Base-by-base conservation (phyloP, 495 filamentous ascomycete genomes). In the Bacidia rubella region DNA sequence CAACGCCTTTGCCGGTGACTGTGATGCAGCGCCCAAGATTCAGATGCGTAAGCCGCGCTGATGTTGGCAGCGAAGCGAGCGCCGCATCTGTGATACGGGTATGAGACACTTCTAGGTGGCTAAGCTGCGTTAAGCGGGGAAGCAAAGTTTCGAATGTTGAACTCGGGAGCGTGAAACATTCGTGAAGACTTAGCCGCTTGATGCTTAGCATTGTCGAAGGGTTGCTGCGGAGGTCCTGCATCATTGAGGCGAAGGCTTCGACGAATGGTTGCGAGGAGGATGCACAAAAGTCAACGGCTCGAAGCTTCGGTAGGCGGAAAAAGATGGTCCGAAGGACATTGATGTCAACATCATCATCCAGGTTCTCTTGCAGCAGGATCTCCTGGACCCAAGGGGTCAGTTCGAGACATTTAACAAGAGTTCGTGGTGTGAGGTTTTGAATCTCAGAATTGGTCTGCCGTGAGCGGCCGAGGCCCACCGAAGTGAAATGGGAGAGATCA, bases 401-500 rank as follows among this genome's bases (percentile, higher is more conserved):
- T 45, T 87, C 76, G 52, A 94, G 69, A 65, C 85, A 90, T 60
- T 80, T 73, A 49, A 85, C 67, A 50, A 94, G 73, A 19, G 87
- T 92, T 60, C 75, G 74, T 38, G 84, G 73, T 23, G 87, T 94
- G 60, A 94, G 66, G 64, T 90, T 90, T 65, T 82, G 83, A 58
- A 88, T 85, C 65, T 86, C 78, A 35, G 76, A 70, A 43, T 87
- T 86, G 77, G 88, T 84, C 67, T 83, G 79, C 59, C 78, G 84
- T 42, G 84, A 90, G 47, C 82, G 77, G 59, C 89, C 88, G 32
- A 89, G 71, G 23, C 85, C 85, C 17, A 85, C 76, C 4, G 87
- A 87, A 61, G 87, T 92, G 67, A 90, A 90, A 70, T 90, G 85
- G 41, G 85, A 87, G 65, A 94, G 89, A 67, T 94, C 87, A 24